Evolutionary conservation across 345 rosid genomes (phyloP).

Genomic region (Capsella bursapastoris): DNA sequence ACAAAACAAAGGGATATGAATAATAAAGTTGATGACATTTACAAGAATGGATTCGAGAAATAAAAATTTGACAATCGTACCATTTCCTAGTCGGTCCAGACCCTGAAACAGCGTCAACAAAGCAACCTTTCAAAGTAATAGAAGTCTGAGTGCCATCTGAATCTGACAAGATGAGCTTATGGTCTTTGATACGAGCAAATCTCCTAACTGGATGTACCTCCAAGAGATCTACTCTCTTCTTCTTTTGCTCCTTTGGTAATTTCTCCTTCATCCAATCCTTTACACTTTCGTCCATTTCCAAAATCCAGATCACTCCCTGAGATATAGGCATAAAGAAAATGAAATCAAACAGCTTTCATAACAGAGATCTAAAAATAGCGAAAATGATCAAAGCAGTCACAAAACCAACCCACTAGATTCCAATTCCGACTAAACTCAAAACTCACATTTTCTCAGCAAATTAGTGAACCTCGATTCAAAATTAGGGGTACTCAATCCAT

Average conservation of each 20-base stretch:
- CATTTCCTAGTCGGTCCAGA: slow-evolving; percentile 77
- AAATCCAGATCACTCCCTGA: slow-evolving; percentile 89
- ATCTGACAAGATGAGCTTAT: slow-evolving; percentile 56
- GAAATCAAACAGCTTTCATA: background rate
- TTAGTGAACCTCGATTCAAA: background rate
- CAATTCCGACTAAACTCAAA: background rate
- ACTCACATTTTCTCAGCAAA: background rate
- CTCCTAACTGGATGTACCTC: slow-evolving; percentile 75
- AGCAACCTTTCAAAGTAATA: slow-evolving; percentile 64
- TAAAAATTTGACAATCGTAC: slow-evolving; percentile 42
- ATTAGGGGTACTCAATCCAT: background rate
- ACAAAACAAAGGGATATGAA: slow-evolving; percentile 5
- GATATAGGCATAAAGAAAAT: background rate
- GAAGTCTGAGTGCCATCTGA: slow-evolving; percentile 51
- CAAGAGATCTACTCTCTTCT: slow-evolving; percentile 53
- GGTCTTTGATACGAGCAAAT: slow-evolving; percentile 67
- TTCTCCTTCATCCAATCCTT: slow-evolving; percentile 50
- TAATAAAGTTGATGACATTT: background rate
- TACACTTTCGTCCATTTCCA: slow-evolving; percentile 66
- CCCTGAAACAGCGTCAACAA: slow-evolving; percentile 83
- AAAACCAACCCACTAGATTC: slow-evolving; percentile 1
- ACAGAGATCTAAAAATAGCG: slow-evolving; percentile 10
- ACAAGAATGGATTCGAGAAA: background rate
- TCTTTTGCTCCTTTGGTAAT: slow-evolving; percentile 62
- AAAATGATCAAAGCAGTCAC: background rate